Evolutionary conservation across 345 rosid species (phyloP), one percentile per base, ranked within the genome.

Genomic region (Eutrema heterophyllum): DNA sequence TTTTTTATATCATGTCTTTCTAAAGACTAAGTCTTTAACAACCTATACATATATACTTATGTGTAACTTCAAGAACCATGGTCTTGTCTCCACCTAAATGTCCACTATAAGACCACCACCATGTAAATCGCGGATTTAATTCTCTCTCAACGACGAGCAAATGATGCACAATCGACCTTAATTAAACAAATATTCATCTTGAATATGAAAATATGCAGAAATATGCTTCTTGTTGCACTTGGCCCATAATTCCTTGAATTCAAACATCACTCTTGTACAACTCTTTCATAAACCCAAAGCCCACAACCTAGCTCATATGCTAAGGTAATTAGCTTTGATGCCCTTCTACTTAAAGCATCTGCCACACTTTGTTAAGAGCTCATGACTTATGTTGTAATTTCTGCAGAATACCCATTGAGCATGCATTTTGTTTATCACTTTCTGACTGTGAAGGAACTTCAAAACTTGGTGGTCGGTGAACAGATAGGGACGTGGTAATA

Each of bases 31-130:
- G 21, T 18, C 21, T 18, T 18, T 18, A 18, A 18, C 21, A 18
- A 18, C 21, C 21, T 18, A 18, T 18, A 18, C 21, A 18, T 18
- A 18, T 18, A 18, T 18, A 18, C 21, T 18, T 1, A 18, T 18
- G 21, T 18, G 1, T 18, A 18, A 18, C 21, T 0, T 18, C 1
- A 18, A 18, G 21, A 18, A 18, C 21, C 21, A 41, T 30, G 4
- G 72, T 70, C 27, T 68, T 75, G 1, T 46, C 29, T 6, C 51
- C 15, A 0, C 39, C 74, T 15, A 75, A 18, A 59, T 68, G 63
- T 0, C 69, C 69, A n/a, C 40, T 55, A n/a, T n/a, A 9, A 53
- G 68, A 18, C 67, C 78, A 5, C 65, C 78, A 6, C 8, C 27
- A 49, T 75, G 50, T 1, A 72, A 21, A 8, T 75, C 79, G 0